Evolutionary conservation across 208 protist species (phyloP), one percentile per base, ranked within the genome.

Genomic region (Angomonas desouzai): DNA sequence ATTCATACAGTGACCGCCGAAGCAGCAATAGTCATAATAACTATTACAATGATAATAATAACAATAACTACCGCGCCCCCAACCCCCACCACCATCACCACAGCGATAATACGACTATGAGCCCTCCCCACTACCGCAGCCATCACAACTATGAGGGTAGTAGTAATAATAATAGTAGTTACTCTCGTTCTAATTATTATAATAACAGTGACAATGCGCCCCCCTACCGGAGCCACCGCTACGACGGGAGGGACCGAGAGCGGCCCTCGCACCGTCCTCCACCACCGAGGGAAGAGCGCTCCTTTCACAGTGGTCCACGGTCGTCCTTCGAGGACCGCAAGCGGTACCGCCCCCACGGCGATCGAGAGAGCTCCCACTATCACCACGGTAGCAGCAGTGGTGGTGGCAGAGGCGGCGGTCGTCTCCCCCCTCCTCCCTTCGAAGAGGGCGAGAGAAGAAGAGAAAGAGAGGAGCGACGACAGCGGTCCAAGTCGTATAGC

Each of bases 401-500:
- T n/a, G 38, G 18, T 45, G 38, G 18, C 38, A 45, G 38, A n/a
- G 38, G 20, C 48, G 11, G 48, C 20, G 20, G 23, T 7, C 23
- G 23, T 16, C 23, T 16, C 48, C 48, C 20, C 4, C 20, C 20
- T 9, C 48, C 20, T 16, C 20, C 20, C 48, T 28, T 20, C 48
- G 11, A 40, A 18, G 36, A 40, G 36, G 36, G 36, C 36, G 36
- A 13, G 36, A 40, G 36, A 40, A 13, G 36, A 13, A 40, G 9
- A 40, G 36, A 40, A 13, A 40, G 51, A 27, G 25, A 34, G 25
- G 25, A 16, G 28, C 4, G 51, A 23, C 6, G 23, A 36, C 29
- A 6, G 62, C 59, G 38, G 65, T 58, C 2, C 64, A 23, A 23
- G 66, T 71, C 63, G 18, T 61, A 68, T 62, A 45, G 61, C 48